phyloP scores from a whole-genome alignment of 495 filamentous ascomycete genomes.

The Penicillium angulare region DNA sequence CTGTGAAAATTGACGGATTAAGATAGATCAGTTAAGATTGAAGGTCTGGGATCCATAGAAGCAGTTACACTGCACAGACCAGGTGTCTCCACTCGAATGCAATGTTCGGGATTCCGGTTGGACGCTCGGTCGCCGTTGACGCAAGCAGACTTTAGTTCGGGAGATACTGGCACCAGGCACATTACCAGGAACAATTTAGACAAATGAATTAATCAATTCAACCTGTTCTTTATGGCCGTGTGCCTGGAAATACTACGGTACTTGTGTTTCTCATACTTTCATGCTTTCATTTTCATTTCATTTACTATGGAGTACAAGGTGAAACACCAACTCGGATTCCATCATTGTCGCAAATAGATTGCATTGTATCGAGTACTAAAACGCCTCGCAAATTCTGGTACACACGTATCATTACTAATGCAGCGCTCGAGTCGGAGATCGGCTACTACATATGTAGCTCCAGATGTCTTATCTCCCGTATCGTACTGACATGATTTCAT shows the following conservation, averaged over 20 bases:
- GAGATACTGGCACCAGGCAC: neutral
- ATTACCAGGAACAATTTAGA: neutral
- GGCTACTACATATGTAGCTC: neutral
- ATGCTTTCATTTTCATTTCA: no score
- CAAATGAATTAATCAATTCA: no score
- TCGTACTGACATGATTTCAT: neutral
- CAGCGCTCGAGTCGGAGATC: no score
- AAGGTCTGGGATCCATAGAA: conserved; percentile 3
- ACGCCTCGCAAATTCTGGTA: neutral
- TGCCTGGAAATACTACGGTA: no score
- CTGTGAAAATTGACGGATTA: conserved; percentile 14
- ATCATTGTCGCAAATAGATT: neutral
- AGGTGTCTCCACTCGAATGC: neutral
- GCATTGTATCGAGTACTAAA: neutral
- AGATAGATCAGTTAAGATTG: conserved; percentile 12
- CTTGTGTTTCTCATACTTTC: no score
- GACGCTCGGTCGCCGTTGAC: neutral
- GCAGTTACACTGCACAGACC: conserved; percentile 12
- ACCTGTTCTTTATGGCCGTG: no score
- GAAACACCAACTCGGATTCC: neutral
- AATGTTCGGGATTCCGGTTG: neutral
- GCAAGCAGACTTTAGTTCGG: neutral
- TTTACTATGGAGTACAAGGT: neutral
- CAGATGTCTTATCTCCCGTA: neutral
- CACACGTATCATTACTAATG: no score